Base-by-base conservation (phyloP, 75 land plant genomes). In the Gnetum montanum region DNA sequence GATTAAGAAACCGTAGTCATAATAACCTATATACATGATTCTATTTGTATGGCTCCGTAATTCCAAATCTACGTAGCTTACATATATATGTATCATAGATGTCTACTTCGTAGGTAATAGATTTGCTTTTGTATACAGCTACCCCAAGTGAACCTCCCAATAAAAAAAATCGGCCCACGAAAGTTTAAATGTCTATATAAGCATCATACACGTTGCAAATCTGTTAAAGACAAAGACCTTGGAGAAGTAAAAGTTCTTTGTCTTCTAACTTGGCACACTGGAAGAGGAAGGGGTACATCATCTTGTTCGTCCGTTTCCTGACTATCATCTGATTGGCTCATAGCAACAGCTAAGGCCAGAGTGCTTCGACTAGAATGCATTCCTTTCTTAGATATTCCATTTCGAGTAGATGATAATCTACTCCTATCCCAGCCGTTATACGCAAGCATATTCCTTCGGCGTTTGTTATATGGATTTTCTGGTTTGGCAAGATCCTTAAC, bases 391-490 rank as follows among this genome's bases (percentile, higher is more conserved):
- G 70, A 61, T 40, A 76, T 76, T 1, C 58, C 43, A 18, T 67
- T 61, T 8, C 70, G 70, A 18, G 70, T 43, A 6, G 58, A 66
- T 13, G 65, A 77, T 24, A 62, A 66, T 11, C 55, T 56, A 31
- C 28, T 45, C 33, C 24, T 45, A 18, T 60, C 62, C 52, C 52
- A 19, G 28, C 34, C 50, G 29, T 28, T 31, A 23, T 24, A 35
- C 1, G 61, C 55, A 49, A 56, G 53, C 43, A 58, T 52, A 49
- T 50, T 51, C 59, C 60, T 76, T 43, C 72, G 59, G 47, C 69
- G 54, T 70, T 69, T 77, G 56, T 66, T 60, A 53, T 71, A 80
- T 7, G 84, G 84, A 53, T 80, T 80, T 43, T 80, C 81, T 12
- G 84, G 69, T 46, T 77, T 77, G 8, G 65, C 75, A 4, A 80